Evolutionary conservation across 2,329 filamentous ascomycete species (phyloP), one percentile per base, ranked within the genome.

Genomic region (Metarhizium sp.): DNA sequence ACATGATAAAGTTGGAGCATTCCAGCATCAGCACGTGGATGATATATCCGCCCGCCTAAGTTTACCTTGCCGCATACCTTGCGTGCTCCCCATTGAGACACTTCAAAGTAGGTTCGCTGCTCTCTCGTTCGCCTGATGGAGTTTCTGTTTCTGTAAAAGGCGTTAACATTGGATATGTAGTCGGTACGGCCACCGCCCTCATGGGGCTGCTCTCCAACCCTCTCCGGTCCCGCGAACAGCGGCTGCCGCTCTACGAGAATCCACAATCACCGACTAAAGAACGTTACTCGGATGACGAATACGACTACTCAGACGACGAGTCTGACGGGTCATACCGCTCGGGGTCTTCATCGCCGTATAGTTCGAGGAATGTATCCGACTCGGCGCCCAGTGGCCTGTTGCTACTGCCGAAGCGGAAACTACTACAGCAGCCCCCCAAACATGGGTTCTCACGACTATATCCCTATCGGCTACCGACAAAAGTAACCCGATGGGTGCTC

Each of bases 401-500:
- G 38, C 78, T 80, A 66, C 65, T 76, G 43, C 70, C 74, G 2
- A 76, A 71, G 52, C 56, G 52, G 20, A 54, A 45, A 29, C 8
- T 42, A 10, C 50, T 18, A 7, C 45, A 36, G 4, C 55, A 50
- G 18, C 47, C n/a, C 10, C 38, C 34, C 20, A 49, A 42, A 10
- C 40, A 69, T 69, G 58, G 63, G 59, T 45, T 59, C 53, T 18
- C 60, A 57, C 30, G 60, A 57, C 8, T 57, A n/a, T 73, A 72
- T 52, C 72, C 71, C 53, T 88, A 87, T 63, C 78, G 84, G 36
- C 71, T 92, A 46, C 88, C 88, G 6, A 84, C 85, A 64, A 87
- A 79, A 59, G 81, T 94, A 57, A 84, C 89, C 55, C 80, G 90
- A 62, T 95, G 87, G 67, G 81, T 96, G 55, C 90, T 90, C 60